These are phyloP conservation scores for Sorghum bicolor DNA, from an alignment of 176 grass and related monocot species.

Conservation along the genomic window DNA sequence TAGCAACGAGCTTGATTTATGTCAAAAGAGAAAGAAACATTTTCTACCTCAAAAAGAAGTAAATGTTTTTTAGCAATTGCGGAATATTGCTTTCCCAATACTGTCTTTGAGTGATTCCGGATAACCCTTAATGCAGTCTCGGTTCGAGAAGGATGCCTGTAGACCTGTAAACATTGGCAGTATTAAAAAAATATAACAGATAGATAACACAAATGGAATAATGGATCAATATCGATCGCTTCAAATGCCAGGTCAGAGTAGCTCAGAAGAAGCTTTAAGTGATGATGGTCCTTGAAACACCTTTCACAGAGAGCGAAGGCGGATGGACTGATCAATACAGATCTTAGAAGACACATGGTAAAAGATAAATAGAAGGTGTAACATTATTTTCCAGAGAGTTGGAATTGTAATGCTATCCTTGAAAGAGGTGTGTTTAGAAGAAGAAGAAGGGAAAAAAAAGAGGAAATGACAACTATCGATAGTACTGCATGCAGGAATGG, in stretches of 20 bases:
- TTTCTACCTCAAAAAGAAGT: slow-evolving; percentile 82
- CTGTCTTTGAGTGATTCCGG: slow-evolving; percentile 61
- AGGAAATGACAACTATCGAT: neutral
- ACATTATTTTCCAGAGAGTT: neutral
- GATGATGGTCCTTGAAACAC: neutral
- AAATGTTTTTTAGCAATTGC: slow-evolving; percentile 74
- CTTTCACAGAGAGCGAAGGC: slow-evolving; percentile 2
- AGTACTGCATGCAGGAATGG: slow-evolving; percentile 20
- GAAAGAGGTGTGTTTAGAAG: neutral
- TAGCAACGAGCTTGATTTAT: slow-evolving; percentile 15
- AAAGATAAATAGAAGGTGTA: neutral
- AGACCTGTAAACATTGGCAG: slow-evolving; percentile 43
- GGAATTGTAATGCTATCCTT: neutral
- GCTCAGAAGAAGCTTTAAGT: neutral
- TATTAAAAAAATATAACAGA: slow-evolving; percentile 9
- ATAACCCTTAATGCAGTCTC: slow-evolving; percentile 80
- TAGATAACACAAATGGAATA: neutral
- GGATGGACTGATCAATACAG: neutral
- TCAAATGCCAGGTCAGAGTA: neutral
- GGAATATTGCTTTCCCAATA: slow-evolving; percentile 52
- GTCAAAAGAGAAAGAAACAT: slow-evolving; percentile 18
- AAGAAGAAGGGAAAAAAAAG: neutral
- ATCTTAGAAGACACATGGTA: neutral
- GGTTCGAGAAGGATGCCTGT: slow-evolving; percentile 77
- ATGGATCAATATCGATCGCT: neutral